Evolutionary conservation across 805 yeast species (phyloP).

Genomic region (Cyberlindnera galapagoensis): DNA sequence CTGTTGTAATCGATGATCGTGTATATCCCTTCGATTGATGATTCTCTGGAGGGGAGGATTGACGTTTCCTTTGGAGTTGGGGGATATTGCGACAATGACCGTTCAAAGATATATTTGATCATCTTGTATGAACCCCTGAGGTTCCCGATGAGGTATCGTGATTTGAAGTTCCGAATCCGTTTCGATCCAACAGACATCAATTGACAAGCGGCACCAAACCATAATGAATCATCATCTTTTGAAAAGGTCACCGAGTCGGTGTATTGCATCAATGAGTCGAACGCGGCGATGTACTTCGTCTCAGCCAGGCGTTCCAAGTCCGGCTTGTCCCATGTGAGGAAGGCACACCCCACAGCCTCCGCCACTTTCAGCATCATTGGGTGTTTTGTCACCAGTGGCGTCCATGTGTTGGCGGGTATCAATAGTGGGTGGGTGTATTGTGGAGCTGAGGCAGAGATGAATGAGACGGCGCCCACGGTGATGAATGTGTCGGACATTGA

Average conservation of each 20-base stretch:
- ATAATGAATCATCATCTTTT: conserved; percentile 22
- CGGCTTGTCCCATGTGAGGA: conserved; percentile 26
- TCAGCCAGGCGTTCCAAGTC: conserved; percentile 22
- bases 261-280: conserved; percentile 13
- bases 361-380: conserved; percentile 28
- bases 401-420: conserved; percentile 34
- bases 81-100: conserved; percentile 4
- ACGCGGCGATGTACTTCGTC: conserved; percentile 21
- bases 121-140: conserved; percentile 30
- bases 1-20: conserved; percentile 16
- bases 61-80: not conserved
- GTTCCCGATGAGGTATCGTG: conserved; percentile 17
- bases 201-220: conserved; percentile 36
- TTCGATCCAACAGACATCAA: conserved; percentile 33
- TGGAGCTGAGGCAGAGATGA: conserved; percentile 35
- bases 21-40: not conserved
- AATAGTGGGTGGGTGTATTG: conserved; percentile 34
- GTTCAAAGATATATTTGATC: conserved; percentile 26
- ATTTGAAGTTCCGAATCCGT: conserved; percentile 21
- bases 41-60: not conserved
- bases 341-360: conserved; percentile 36
- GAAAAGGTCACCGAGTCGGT: not conserved
- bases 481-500: conserved; percentile 7
- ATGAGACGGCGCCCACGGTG: conserved; percentile 31
- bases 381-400: conserved; percentile 29